These are phyloP conservation scores for Chimonanthus salicifolius DNA, from an alignment of 164 flowering plant genomes.

Conservation along the genomic window DNA sequence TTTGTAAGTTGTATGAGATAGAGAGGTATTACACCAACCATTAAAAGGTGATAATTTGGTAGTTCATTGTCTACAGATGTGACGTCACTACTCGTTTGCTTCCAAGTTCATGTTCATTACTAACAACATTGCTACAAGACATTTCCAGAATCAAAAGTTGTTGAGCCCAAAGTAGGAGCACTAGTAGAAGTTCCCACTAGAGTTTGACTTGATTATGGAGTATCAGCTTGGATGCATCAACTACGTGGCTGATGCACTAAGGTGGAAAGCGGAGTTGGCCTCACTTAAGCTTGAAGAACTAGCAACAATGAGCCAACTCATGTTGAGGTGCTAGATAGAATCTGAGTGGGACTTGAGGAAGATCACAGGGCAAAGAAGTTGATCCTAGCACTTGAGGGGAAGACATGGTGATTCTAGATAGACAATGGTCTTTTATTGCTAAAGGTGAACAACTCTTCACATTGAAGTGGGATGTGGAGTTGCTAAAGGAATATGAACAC, in stretches of 20 bases:
- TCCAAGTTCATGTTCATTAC: neutral
- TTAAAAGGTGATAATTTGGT: no score
- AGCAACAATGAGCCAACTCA: neutral
- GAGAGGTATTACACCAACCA: no score
- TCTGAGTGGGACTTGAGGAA: neutral
- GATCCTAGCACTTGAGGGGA: neutral
- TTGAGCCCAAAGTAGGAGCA: neutral
- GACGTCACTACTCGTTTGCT: no score
- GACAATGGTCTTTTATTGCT: neutral
- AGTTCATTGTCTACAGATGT: no score
- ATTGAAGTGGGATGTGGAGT: neutral
- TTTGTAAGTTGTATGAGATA: no score
- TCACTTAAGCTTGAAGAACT: neutral
- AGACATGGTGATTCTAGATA: neutral
- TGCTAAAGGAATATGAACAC: neutral
- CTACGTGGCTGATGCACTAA: neutral
- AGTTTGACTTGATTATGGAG: neutral
- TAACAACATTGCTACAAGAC: neutral
- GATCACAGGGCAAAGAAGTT: neutral
- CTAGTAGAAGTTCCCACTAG: neutral
- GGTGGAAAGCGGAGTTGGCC: conserved; percentile 2
- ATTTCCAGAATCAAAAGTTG: conserved; percentile 4
- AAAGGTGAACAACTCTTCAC: neutral
- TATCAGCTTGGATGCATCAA: neutral
- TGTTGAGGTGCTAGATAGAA: neutral